A percentile compares a stretch with the other conserved stretches of the same genome.
Conservation (phyloP, 192 early-diverging fungal species). For the Funneliformis mosseae region DNA sequence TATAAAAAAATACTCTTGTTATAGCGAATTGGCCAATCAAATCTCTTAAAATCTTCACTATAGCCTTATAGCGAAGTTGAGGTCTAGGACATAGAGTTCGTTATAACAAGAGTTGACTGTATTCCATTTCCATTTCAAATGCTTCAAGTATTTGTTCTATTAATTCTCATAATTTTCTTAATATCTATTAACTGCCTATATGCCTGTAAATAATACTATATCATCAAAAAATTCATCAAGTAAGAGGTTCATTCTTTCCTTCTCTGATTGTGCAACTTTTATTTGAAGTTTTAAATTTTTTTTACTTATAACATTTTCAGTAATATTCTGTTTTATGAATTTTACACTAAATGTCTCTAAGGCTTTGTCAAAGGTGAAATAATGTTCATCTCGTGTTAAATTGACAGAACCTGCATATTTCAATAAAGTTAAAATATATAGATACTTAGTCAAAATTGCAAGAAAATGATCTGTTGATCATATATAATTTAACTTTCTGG, state of each 20-base stretch:
- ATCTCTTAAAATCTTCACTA: too few species aligned
- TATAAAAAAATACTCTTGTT: too few species aligned
- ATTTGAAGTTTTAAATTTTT: conserved; percentile 7
- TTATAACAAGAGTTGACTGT: too few species aligned
- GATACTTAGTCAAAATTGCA: not conserved
- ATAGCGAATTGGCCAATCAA: too few species aligned
- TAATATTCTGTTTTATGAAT: conserved; percentile 14
- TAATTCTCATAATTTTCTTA: too few species aligned
- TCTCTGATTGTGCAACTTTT: not conserved
- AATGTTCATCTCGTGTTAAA: not conserved
- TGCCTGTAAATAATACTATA: not conserved
- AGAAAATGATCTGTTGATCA: not conserved
- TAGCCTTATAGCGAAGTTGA: too few species aligned
- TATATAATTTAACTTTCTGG: not conserved
- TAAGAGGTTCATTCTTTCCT: not conserved
- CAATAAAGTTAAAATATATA: not conserved
- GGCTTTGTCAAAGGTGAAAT: not conserved
- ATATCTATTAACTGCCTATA: too few species aligned
- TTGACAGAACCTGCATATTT: conserved; percentile 7
- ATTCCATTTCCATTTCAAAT: too few species aligned
- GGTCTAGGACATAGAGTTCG: too few species aligned
- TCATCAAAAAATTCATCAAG: conserved; percentile 11
- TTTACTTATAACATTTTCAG: not conserved
- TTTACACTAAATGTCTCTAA: conserved; percentile 1
- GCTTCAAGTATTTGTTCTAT: too few species aligned